phyloP scores from a whole-genome alignment of 306 rosid species.

The Amphicarpaea edgeworthii region DNA sequence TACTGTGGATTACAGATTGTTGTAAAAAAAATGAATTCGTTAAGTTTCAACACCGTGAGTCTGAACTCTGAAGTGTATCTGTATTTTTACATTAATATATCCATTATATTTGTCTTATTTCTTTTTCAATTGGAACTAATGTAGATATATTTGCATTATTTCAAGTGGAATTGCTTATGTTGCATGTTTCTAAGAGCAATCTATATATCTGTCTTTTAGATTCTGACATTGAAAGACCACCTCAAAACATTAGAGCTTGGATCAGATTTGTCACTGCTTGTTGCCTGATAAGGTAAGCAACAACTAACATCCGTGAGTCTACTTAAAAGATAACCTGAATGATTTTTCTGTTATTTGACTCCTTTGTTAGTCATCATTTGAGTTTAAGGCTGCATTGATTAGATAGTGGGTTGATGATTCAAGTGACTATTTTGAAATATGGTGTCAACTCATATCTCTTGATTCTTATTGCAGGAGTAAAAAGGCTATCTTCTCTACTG shows the following conservation, averaged over 20 bases:
- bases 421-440: conserved; percentile 8
- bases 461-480: conserved; percentile 63
- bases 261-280: conserved; percentile 65
- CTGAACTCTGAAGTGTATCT: neutral
- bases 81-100: conserved; percentile 26
- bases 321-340: conserved; percentile 13
- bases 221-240: conserved; percentile 69
- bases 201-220: conserved; percentile 51
- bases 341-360: conserved; percentile 19
- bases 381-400: conserved; percentile 28
- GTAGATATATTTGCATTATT: conserved; percentile 12
- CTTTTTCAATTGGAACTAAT: conserved; percentile 25
- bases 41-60: conserved; percentile 12
- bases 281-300: conserved; percentile 72
- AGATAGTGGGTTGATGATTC: conserved; percentile 21
- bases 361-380: conserved; percentile 18
- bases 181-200: conserved; percentile 40
- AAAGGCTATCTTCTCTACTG: conserved; percentile 61
- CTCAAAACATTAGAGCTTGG: conserved; percentile 86
- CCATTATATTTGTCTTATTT: conserved; percentile 10
- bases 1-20: neutral
- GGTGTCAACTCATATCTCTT: conserved; percentile 19
- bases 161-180: conserved; percentile 29
- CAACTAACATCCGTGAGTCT: neutral
- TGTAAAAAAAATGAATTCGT: conserved; percentile 16